A percentile compares a stretch with the other conserved stretches of the same genome.
Conservation (phyloP, 2,329 filamentous ascomycete species). For the Anthostomella pinea region DNA sequence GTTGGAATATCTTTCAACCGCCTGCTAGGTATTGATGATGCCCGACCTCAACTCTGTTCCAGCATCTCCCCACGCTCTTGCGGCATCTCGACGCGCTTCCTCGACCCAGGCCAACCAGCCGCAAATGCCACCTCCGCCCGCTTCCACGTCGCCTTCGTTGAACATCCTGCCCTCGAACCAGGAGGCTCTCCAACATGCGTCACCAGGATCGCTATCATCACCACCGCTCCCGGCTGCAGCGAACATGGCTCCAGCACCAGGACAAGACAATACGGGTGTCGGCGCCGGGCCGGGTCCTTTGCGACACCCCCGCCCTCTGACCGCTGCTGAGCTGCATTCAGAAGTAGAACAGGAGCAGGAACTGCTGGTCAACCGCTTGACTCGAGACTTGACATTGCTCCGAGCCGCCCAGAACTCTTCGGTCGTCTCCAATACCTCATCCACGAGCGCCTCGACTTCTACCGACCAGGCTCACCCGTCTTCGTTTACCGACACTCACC, state of each 20-base stretch:
- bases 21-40: no score
- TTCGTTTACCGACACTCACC: constrained; percentile 45
- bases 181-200: constrained; percentile 41
- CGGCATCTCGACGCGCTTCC: constrained; percentile 42
- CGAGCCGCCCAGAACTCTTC: constrained; percentile 68
- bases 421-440: constrained; percentile 64
- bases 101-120: constrained; percentile 37
- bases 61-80: constrained; percentile 45
- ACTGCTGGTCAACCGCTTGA: constrained; percentile 92
- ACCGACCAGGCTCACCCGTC: constrained; percentile 41
- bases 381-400: constrained; percentile 82
- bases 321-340: constrained; percentile 82
- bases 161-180: constrained; percentile 56
- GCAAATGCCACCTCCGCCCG: constrained; percentile 27
- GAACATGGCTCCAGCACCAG: constrained; percentile 25
- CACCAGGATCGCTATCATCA: constrained; percentile 34
- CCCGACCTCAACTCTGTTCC: constrained; percentile 55
- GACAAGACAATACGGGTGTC: constrained; percentile 43
- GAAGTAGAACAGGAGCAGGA: constrained; percentile 95
- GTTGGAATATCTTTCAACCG: no score
- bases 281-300: constrained; percentile 66
- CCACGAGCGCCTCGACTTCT: constrained; percentile 52
- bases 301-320: constrained; percentile 83
- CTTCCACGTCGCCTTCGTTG: constrained; percentile 41
- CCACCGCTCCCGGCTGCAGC: constrained; percentile 21